These are phyloP conservation scores for Phlegmacium glaucopus DNA, from an alignment of 768 basidiomycete species.

Conservation along the genomic window DNA sequence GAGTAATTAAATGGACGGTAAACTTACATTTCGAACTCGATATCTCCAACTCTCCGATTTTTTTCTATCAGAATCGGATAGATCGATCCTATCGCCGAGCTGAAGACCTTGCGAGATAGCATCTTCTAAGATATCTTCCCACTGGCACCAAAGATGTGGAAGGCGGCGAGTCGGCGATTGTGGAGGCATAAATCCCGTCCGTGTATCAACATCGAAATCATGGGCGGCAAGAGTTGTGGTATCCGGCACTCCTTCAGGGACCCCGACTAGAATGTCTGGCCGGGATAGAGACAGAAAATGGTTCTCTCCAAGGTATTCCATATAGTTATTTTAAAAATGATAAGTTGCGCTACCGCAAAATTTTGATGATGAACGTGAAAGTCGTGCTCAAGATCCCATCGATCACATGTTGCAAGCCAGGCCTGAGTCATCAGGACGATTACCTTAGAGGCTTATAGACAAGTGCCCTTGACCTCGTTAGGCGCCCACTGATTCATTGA, in stretches of 20 bases:
- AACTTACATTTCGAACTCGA: conserved; percentile 39
- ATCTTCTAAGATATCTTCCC: conserved; percentile 36
- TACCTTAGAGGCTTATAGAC: no score
- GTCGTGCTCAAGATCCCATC: no score
- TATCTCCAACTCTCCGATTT: conserved; percentile 45
- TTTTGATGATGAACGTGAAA: no score
- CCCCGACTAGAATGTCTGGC: conserved; percentile 23
- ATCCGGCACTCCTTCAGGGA: conserved; percentile 24
- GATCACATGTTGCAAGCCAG: no score
- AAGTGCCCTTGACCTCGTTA: no score
- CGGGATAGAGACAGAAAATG: conserved; percentile 32
- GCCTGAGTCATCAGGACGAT: no score
- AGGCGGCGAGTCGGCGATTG: conserved; percentile 63
- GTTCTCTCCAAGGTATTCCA: conserved; percentile 9
- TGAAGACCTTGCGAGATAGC: conserved; percentile 43
- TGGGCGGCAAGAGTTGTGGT: conserved; percentile 66
- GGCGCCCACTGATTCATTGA: no score
- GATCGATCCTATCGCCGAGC: conserved; percentile 45
- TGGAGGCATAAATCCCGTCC: conserved; percentile 91
- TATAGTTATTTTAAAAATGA: no score
- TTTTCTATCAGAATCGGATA: conserved; percentile 31
- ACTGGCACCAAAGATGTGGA: conserved; percentile 67
- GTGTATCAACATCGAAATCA: conserved; percentile 88
- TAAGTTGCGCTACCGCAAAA: no score
- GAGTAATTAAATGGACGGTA: not conserved